These are phyloP conservation scores for Salvia miltiorrhiza DNA, from an alignment of 257 asterid genomes.

Conservation along the genomic window DNA sequence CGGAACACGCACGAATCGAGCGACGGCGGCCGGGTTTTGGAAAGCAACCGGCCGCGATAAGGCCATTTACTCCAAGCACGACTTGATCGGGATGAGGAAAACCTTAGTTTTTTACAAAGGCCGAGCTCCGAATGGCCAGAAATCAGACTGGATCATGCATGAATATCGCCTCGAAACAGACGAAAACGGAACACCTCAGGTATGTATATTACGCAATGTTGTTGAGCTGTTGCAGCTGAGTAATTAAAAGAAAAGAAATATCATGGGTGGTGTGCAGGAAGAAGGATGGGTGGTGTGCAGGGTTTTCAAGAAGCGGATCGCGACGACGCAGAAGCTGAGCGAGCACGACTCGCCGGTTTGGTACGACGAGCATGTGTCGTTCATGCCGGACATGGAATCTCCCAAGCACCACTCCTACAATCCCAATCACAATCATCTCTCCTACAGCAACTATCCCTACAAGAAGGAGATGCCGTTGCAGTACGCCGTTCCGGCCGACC, in stretches of 20 bases:
- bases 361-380: constrained; percentile 78
- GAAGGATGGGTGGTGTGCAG: constrained; percentile 98
- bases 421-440: constrained; percentile 25
- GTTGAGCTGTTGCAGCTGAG: too few species aligned
- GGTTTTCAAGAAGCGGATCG: constrained; percentile 78
- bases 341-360: constrained; percentile 79
- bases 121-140: constrained; percentile 90
- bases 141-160: constrained; percentile 95
- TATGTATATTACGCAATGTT: too few species aligned
- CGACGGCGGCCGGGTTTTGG: constrained; percentile 93
- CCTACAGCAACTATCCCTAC: constrained; percentile 36
- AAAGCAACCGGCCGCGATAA: constrained; percentile 94
- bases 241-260: too few species aligned
- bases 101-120: constrained; percentile 86
- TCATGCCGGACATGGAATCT: constrained; percentile 66
- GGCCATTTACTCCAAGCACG: constrained; percentile 77
- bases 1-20: constrained; percentile 87
- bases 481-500: constrained; percentile 35
- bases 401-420: constrained; percentile 43
- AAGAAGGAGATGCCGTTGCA: constrained; percentile 58
- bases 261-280: too few species aligned
- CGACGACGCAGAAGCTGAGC: constrained; percentile 45
- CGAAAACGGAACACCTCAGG: constrained; percentile 75
- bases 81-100: constrained; percentile 85
- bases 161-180: constrained; percentile 85